Percentiles rank a stretch among this genome's conserved stretches.
Conservation (phyloP, 2,329 filamentous ascomycete species). For the Ophiostoma fasciatum region DNA sequence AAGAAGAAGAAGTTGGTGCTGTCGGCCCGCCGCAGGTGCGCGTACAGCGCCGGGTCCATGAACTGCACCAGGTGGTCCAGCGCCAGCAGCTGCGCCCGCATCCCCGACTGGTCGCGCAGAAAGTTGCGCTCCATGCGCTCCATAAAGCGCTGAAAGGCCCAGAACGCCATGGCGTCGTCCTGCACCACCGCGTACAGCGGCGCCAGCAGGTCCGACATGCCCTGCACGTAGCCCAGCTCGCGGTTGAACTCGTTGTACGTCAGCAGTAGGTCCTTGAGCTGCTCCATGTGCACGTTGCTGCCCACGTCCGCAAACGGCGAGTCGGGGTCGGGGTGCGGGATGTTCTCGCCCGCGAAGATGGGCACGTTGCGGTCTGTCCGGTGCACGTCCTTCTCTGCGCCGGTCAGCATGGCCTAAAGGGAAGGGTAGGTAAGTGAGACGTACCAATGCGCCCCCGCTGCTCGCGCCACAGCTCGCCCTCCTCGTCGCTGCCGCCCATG, state of each 20-base stretch:
- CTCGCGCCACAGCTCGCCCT: conserved; percentile 93
- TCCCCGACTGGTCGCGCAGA: conserved; percentile 85
- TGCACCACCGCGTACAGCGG: conserved; percentile 96
- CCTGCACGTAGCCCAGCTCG: conserved; percentile 91
- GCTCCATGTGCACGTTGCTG: conserved; percentile 94
- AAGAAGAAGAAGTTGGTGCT: conserved; percentile 99
- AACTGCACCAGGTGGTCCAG: conserved; percentile 92
- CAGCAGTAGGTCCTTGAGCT: conserved; percentile 97
- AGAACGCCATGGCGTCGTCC: conserved; percentile 93
- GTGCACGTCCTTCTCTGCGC: conserved; percentile 91
- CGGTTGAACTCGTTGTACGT: conserved; percentile 98
- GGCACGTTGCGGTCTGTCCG: conserved; percentile 87
- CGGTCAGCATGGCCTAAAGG: neutral
- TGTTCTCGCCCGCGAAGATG: conserved; percentile 94
- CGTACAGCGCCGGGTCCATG: conserved; percentile 88
- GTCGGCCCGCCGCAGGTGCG: conserved; percentile 77
- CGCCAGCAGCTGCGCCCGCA: conserved; percentile 80
- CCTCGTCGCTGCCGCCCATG: conserved; percentile 60
- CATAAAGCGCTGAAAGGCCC: conserved; percentile 95
- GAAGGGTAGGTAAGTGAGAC: conserved; percentile 18
- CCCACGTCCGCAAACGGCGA: conserved; percentile 87
- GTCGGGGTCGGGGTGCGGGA: conserved; percentile 87
- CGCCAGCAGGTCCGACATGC: conserved; percentile 93
- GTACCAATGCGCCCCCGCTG: conserved; percentile 86
- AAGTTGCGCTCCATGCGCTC: conserved; percentile 97